Conservation (phyloP, 306 rosid species). For the Cicer pinnatifidum region DNA sequence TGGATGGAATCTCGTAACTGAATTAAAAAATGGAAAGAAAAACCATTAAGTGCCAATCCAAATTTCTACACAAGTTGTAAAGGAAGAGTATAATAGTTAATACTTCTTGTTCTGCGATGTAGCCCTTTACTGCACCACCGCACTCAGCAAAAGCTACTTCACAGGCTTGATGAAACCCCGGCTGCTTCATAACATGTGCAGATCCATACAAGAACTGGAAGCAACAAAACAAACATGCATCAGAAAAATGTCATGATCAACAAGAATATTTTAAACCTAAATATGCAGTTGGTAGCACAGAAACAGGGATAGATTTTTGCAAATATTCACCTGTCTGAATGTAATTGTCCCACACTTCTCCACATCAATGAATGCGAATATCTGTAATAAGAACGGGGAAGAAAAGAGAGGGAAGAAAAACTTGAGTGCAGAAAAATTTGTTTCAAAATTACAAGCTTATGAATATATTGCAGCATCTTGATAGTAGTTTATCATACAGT, state of each 20-base stretch:
- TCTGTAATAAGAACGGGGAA: constrained; percentile 52
- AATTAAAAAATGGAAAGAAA: constrained; percentile 33
- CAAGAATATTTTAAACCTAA: constrained; percentile 16
- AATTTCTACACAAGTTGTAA: constrained; percentile 14
- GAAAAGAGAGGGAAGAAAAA: constrained; percentile 9
- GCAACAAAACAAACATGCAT: constrained; percentile 39
- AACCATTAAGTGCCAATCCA: constrained; percentile 43
- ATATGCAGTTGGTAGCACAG: constrained; percentile 5
- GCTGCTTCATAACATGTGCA: constrained; percentile 65
- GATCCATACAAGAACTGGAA: constrained; percentile 80
- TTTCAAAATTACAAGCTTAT: constrained; percentile 18
- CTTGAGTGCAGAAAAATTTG: constrained; percentile 1
- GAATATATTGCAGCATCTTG: constrained; percentile 26
- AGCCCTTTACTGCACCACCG: constrained; percentile 50
- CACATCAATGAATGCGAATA: constrained; percentile 72
- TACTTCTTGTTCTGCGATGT: constrained; percentile 64
- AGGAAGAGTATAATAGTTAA: constrained; percentile 27
- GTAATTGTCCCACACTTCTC: constrained; percentile 72
- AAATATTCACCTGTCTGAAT: constrained; percentile 70
- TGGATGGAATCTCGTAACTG: constrained; percentile 69
- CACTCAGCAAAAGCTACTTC: constrained; percentile 70
- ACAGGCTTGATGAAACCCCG: constrained; percentile 71
- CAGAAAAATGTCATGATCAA: constrained; percentile 2
- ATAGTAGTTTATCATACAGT: neutral
- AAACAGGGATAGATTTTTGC: constrained; percentile 17